Conservation (phyloP, 2,329 filamentous ascomycete species). For the Talaromyces sp. region DNA sequence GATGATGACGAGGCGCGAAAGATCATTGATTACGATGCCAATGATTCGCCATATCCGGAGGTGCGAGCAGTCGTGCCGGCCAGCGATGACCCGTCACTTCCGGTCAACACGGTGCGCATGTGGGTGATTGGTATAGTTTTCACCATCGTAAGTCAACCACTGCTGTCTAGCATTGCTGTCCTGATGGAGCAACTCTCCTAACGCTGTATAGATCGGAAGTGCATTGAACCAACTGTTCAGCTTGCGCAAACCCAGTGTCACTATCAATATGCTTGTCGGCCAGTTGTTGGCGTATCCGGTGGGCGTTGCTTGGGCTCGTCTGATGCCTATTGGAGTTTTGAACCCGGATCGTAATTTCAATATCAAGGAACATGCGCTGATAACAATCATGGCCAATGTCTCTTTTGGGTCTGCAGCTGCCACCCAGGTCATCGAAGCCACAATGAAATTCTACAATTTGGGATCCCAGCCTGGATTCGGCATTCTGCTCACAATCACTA, state of each 20-base stretch:
- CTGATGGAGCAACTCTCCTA: not conserved
- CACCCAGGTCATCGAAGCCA: constrained; percentile 33
- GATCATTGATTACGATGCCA: constrained; percentile 29
- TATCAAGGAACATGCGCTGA: constrained; percentile 37
- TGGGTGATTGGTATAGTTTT: constrained; percentile 34
- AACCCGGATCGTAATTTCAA: constrained; percentile 40
- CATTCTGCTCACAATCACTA: constrained; percentile 55
- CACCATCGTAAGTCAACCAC: constrained; percentile 24
- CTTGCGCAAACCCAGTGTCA: constrained; percentile 33
- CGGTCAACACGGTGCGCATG: constrained; percentile 31
- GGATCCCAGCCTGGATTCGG: constrained; percentile 56
- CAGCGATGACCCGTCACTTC: constrained; percentile 25
- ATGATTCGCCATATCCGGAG: constrained; percentile 34
- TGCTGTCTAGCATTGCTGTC: not conserved
- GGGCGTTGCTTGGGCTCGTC: constrained; percentile 34
- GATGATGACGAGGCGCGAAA: constrained; percentile 27
- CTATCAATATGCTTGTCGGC: constrained; percentile 32
- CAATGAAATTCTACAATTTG: constrained; percentile 51
- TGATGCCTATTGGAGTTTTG: constrained; percentile 34
- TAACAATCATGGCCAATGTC: constrained; percentile 44
- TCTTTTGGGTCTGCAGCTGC: constrained; percentile 41
- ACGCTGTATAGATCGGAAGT: constrained; percentile 24
- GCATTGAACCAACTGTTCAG: constrained; percentile 36
- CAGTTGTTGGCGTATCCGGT: constrained; percentile 43
- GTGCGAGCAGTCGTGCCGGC: constrained; percentile 32